These are phyloP conservation scores for Pseudogymnoascus sp. DNA, from an alignment of 2,329 filamentous ascomycete genomes.

Conservation along the genomic window DNA sequence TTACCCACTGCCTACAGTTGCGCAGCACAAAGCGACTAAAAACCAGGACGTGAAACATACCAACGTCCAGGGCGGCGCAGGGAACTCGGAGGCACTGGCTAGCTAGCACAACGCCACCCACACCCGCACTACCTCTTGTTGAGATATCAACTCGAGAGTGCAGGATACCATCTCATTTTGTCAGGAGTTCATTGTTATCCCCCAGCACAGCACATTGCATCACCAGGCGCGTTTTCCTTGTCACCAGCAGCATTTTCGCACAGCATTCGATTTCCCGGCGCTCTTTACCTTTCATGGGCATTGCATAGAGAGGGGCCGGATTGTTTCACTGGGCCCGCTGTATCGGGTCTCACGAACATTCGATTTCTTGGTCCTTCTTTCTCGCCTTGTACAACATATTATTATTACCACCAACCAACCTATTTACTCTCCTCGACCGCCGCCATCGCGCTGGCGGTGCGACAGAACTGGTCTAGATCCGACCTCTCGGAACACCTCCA, in stretches of 20 bases:
- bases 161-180: background rate
- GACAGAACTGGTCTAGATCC: background rate
- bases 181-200: conserved; percentile 4
- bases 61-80: conserved; percentile 35
- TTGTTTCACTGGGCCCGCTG: background rate
- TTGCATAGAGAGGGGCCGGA: background rate
- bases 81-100: conserved; percentile 22
- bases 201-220: conserved; percentile 3
- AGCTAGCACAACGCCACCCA: background rate
- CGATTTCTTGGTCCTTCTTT: background rate
- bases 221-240: background rate
- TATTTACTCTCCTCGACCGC: background rate
- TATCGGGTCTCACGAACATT: background rate
- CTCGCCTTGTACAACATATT: conserved; percentile 2
- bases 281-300: background rate
- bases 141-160: background rate
- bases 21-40: conserved; percentile 18
- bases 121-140: background rate
- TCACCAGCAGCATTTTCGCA: background rate
- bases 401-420: background rate
- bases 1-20: conserved; percentile 33
- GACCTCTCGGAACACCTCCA: background rate
- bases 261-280: background rate
- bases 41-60: conserved; percentile 32
- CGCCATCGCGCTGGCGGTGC: background rate